Conservation (phyloP, 345 rosid species). For the Geranium brycei region DNA sequence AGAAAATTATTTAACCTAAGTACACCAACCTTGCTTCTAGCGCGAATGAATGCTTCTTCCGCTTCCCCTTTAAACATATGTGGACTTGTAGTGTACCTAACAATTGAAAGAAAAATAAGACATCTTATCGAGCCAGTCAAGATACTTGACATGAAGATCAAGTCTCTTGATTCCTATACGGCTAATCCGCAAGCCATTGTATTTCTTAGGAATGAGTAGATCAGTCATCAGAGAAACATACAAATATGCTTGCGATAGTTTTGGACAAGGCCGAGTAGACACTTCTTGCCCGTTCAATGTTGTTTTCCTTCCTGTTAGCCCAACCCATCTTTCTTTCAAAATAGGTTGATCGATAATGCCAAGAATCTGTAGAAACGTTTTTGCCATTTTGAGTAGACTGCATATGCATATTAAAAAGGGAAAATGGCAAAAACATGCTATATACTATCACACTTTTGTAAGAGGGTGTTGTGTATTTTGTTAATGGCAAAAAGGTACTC, state of each 20-base stretch:
- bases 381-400: background rate
- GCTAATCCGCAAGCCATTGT: background rate
- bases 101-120: constrained; percentile 8
- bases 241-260: constrained; percentile 76
- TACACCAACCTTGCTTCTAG: constrained; percentile 61
- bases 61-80: constrained; percentile 81
- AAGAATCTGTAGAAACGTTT: constrained; percentile 46
- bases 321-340: constrained; percentile 85
- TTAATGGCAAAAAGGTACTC: too few species aligned
- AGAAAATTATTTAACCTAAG: background rate
- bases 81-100: constrained; percentile 92
- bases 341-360: constrained; percentile 88
- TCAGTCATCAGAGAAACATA: constrained; percentile 32
- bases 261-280: constrained; percentile 53
- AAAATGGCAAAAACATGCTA: too few species aligned
- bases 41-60: constrained; percentile 62
- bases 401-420: background rate
- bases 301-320: constrained; percentile 63
- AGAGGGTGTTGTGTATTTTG: too few species aligned
- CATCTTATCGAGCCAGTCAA: too few species aligned
- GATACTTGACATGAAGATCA: background rate
- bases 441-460: too few species aligned
- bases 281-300: constrained; percentile 62
- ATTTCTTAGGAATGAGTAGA: background rate
- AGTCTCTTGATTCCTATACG: background rate